Conservation (phyloP, 1,284 basidiomycete genomes). For the Fomitopsis schrenkii region DNA sequence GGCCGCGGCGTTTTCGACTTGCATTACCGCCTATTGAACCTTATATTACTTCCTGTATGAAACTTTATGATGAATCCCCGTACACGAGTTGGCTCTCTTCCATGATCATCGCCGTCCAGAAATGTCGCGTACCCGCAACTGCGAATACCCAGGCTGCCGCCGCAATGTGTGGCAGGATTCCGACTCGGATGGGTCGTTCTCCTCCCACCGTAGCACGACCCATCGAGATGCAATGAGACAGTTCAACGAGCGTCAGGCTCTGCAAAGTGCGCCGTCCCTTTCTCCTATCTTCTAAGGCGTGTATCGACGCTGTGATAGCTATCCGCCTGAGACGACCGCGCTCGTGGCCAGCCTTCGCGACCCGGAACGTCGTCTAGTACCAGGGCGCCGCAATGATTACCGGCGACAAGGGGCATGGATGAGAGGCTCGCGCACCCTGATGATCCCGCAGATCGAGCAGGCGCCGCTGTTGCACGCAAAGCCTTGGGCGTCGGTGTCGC, state of each 20-base stretch:
- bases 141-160: background rate
- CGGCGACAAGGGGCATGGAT: background rate
- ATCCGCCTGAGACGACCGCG: slow-evolving; percentile 18
- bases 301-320: slow-evolving; percentile 8
- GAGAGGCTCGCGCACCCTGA: slow-evolving; percentile 4
- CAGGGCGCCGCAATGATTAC: background rate
- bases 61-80: too few species aligned
- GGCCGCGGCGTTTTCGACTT: too few species aligned
- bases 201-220: background rate
- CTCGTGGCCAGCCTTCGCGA: slow-evolving; percentile 5
- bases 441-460: slow-evolving; percentile 13
- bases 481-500: background rate
- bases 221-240: background rate
- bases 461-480: background rate
- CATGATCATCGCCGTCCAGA: too few species aligned
- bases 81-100: too few species aligned
- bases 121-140: background rate
- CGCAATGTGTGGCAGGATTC: slow-evolving; percentile 1
- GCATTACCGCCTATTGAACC: too few species aligned
- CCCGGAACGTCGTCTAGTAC: background rate
- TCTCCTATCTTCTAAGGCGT: background rate
- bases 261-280: background rate
- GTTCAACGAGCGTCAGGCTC: background rate
- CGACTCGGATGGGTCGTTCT: slow-evolving; percentile 1
- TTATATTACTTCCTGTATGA: too few species aligned